Evolutionary conservation across 2,329 filamentous ascomycete genomes (phyloP).

Genomic region (Hypoxylon sp.): DNA sequence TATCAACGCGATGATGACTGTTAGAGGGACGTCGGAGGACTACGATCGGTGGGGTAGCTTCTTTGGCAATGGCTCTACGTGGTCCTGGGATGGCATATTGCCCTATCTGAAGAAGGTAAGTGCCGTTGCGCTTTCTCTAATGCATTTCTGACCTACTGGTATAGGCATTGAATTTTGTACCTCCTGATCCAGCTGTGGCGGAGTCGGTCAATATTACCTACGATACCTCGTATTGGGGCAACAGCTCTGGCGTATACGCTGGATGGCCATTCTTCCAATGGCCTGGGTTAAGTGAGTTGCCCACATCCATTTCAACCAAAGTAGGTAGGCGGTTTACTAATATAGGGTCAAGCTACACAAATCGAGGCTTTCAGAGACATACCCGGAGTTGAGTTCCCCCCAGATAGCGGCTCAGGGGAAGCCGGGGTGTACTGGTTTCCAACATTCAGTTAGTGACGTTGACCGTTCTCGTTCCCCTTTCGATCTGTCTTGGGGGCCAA

Average conservation of each 20-base stretch:
- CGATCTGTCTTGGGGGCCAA: background rate
- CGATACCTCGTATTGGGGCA: constrained; percentile 55
- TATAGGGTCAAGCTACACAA: constrained; percentile 42
- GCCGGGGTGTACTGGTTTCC: constrained; percentile 59
- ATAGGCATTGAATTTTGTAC: constrained; percentile 44
- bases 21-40: constrained; percentile 48
- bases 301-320: no score
- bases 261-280: constrained; percentile 57
- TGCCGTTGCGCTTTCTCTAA: constrained; percentile 17
- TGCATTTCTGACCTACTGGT: background rate
- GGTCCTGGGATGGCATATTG: constrained; percentile 51
- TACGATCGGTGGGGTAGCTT: constrained; percentile 54
- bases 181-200: constrained; percentile 42
- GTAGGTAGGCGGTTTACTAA: constrained; percentile 1
- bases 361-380: constrained; percentile 55
- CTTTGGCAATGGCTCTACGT: constrained; percentile 48
- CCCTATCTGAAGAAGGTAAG: constrained; percentile 53
- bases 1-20: constrained; percentile 51
- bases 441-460: constrained; percentile 48
- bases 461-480: background rate
- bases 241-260: constrained; percentile 53
- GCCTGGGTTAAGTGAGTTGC: constrained; percentile 48
- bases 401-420: constrained; percentile 56
- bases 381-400: constrained; percentile 55
- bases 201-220: constrained; percentile 51